Conservation (phyloP, 768 basidiomycete genomes). For the Suillus variegatus region DNA sequence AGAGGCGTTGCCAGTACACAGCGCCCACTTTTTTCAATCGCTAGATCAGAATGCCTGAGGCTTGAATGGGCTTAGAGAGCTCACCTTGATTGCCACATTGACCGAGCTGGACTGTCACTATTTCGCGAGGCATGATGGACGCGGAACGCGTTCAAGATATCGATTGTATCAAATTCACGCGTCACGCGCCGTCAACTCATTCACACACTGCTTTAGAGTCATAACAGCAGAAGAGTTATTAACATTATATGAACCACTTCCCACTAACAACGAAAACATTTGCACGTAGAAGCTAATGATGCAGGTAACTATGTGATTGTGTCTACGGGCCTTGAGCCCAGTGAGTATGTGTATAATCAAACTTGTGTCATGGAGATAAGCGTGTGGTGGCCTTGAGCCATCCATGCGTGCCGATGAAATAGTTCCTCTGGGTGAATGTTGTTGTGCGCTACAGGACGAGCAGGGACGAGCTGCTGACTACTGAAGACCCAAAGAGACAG, state of each 20-base stretch:
- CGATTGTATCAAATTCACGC: slow-evolving; percentile 14
- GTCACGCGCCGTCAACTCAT: slow-evolving; percentile 3
- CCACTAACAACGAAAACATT: slow-evolving; percentile 14
- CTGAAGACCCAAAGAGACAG: slow-evolving; percentile 7
- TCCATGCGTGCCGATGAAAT: slow-evolving; percentile 14
- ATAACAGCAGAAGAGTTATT: slow-evolving; percentile 16
- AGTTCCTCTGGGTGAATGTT: slow-evolving; percentile 17
- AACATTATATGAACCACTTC: slow-evolving; percentile 23
- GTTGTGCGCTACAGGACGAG: slow-evolving; percentile 11
- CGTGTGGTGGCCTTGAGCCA: slow-evolving; percentile 32
- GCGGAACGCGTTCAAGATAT: slow-evolving; percentile 19
- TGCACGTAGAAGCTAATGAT: slow-evolving; percentile 19
- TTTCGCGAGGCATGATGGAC: slow-evolving; percentile 72
- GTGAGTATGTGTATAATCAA: slow-evolving; percentile 28
- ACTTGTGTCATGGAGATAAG: slow-evolving; percentile 8
- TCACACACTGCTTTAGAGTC: background rate
- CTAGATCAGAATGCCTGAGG: slow-evolving; percentile 12
- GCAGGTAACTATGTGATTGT: slow-evolving; percentile 19
- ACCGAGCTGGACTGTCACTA: slow-evolving; percentile 82
- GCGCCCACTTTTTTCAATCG: slow-evolving; percentile 71
- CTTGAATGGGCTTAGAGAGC: slow-evolving; percentile 25
- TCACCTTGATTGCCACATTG: slow-evolving; percentile 93
- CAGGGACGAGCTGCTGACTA: background rate
- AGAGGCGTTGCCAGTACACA: slow-evolving; percentile 97
- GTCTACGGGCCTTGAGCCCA: slow-evolving; percentile 37